A percentile compares a stretch with the other conserved stretches of the same genome.
phyloP scores from a whole-genome alignment of 306 rosid genomes.

The Cicer yamashitae region DNA sequence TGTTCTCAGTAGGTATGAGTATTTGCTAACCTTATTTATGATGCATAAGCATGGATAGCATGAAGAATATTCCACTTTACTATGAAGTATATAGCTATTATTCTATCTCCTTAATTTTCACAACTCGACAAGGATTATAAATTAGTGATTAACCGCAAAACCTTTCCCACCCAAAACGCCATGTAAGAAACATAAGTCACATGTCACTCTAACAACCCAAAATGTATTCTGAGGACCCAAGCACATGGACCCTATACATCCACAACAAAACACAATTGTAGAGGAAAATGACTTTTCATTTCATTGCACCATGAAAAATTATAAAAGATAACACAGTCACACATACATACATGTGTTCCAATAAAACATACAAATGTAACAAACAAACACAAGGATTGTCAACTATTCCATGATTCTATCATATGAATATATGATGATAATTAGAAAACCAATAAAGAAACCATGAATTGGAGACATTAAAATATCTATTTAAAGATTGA shows the following conservation, averaged over 20 bases:
- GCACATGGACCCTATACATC: slow-evolving; percentile 17
- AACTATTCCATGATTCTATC: slow-evolving; percentile 19
- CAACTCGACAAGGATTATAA: not conserved
- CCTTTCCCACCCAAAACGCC: slow-evolving; percentile 5
- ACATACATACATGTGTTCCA: not conserved
- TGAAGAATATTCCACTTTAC: not conserved
- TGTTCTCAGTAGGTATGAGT: no score
- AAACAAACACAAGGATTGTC: slow-evolving; percentile 22
- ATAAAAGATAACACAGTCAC: slow-evolving; percentile 22
- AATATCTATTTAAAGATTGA: slow-evolving; percentile 23
- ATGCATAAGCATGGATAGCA: slow-evolving; percentile 6
- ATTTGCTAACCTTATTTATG: slow-evolving; percentile 13
- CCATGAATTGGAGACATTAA: not conserved
- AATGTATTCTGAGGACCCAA: not conserved
- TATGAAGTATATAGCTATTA: not conserved
- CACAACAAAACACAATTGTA: slow-evolving; percentile 15
- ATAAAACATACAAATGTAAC: slow-evolving; percentile 16
- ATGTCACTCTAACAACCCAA: slow-evolving; percentile 20
- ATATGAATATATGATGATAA: slow-evolving; percentile 24
- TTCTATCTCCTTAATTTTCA: slow-evolving; percentile 7
- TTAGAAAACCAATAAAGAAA: slow-evolving; percentile 26
- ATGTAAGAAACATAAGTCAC: slow-evolving; percentile 5
- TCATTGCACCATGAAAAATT: slow-evolving; percentile 25
- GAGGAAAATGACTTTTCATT: not conserved
- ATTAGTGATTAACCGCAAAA: slow-evolving; percentile 7